These are phyloP conservation scores for Pythium apleroticum DNA, from an alignment of 352 stramenopile species.

Conservation along the genomic window DNA sequence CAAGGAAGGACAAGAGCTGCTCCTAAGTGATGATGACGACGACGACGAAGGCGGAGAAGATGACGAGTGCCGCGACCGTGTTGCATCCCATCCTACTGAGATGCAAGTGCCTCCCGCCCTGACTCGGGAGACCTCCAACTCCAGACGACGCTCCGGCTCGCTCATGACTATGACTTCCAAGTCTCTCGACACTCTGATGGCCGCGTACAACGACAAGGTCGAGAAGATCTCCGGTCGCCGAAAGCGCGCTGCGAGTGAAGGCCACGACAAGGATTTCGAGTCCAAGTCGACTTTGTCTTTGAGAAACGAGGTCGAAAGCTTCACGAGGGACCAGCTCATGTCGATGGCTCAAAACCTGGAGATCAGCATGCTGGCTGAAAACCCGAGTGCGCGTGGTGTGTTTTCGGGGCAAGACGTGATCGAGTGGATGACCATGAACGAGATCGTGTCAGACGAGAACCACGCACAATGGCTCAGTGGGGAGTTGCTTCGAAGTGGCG, in stretches of 20 bases:
- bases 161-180: constrained; percentile 62
- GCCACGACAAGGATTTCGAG: constrained; percentile 36
- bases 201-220: constrained; percentile 52
- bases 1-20: constrained; percentile 31
- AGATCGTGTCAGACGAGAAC: constrained; percentile 68
- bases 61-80: constrained; percentile 51
- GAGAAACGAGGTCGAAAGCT: constrained; percentile 71
- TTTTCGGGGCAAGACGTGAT: constrained; percentile 68
- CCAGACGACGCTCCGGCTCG: constrained; percentile 53
- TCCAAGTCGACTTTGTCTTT: constrained; percentile 25
- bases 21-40: constrained; percentile 24
- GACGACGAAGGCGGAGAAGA: constrained; percentile 34
- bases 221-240: constrained; percentile 47
- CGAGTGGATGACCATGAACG: constrained; percentile 75
- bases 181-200: constrained; percentile 71
- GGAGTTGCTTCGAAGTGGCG: constrained; percentile 62
- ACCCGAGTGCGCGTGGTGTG: constrained; percentile 39
- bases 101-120: constrained; percentile 4
- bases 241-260: constrained; percentile 62
- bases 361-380: constrained; percentile 46
- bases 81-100: constrained; percentile 46
- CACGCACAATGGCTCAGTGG: constrained; percentile 76
- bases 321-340: constrained; percentile 71
- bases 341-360: constrained; percentile 79
- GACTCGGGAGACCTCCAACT: constrained; percentile 38